Conservation (phyloP, 2,329 filamentous ascomycete species). For the Alternaria panax region DNA sequence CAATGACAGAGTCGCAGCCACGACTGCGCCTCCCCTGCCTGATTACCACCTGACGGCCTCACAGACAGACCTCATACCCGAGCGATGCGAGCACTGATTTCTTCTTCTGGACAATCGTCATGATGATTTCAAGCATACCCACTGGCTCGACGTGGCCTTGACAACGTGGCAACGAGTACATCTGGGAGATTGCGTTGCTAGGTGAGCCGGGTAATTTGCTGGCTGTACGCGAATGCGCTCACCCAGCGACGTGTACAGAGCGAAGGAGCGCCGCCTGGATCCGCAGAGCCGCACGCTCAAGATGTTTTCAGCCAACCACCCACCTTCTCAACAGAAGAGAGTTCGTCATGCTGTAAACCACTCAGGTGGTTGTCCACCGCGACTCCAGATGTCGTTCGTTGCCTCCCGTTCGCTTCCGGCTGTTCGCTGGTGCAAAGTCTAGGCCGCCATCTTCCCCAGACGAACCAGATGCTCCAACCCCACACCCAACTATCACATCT, state of each 20-base stretch:
- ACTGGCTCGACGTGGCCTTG: conserved; percentile 16
- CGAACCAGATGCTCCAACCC: conserved; percentile 22
- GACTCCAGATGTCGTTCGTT: conserved; percentile 13
- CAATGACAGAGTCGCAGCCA: conserved; percentile 16
- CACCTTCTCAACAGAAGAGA: conserved; percentile 20
- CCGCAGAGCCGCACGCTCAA: conserved; percentile 20
- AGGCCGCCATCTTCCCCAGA: conserved; percentile 20
- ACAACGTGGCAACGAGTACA: conserved; percentile 4
- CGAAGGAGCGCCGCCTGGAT: conserved; percentile 4
- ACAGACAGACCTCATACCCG: conserved; percentile 12
- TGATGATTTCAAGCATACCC: not conserved
- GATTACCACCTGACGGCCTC: conserved; percentile 7
- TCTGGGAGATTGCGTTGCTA: conserved; percentile 13
- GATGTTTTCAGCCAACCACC: conserved; percentile 12
- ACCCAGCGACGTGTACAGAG: conserved; percentile 3
- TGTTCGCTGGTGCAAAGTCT: conserved; percentile 8
- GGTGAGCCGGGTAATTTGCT: conserved; percentile 15
- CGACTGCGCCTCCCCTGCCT: conserved; percentile 16
- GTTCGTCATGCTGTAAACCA: conserved; percentile 14
- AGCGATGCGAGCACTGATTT: conserved; percentile 8
- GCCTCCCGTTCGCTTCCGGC: conserved; percentile 17
- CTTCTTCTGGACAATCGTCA: conserved; percentile 10
- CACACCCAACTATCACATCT: conserved; percentile 18
- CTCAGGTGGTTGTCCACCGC: conserved; percentile 5
- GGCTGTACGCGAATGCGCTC: conserved; percentile 2